Evolutionary conservation across 2,329 filamentous ascomycete species (phyloP).

Genomic region (Periconia macrospinosa): DNA sequence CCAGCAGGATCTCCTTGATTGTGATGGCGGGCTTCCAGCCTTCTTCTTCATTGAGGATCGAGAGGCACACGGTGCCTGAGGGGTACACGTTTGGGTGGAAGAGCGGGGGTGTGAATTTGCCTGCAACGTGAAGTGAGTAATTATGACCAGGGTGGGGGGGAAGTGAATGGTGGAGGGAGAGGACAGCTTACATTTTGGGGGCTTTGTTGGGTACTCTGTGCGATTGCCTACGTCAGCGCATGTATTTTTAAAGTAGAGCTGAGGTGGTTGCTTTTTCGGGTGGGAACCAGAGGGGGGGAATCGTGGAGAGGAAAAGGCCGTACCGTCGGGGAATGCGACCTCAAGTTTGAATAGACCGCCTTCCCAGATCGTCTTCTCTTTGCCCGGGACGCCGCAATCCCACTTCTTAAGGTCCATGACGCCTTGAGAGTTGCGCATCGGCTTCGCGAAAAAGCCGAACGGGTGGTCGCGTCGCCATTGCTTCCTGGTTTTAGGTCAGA

Average conservation of each 20-base stretch:
- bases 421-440: constrained; percentile 75
- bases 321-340: constrained; percentile 90
- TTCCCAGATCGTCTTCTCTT: constrained; percentile 96
- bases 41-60: constrained; percentile 97
- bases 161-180: neutral
- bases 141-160: neutral
- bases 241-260: too few relatives aligned
- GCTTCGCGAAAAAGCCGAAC: constrained; percentile 95
- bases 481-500: constrained; percentile 62
- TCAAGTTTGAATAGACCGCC: constrained; percentile 96
- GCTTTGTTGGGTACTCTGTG: constrained; percentile 95
- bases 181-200: constrained; percentile 82
- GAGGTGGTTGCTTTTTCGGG: too few relatives aligned
- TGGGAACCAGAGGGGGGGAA: neutral
- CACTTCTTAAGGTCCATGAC: constrained; percentile 90
- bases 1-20: constrained; percentile 94
- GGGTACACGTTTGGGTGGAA: constrained; percentile 99
- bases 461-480: constrained; percentile 97
- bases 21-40: constrained; percentile 99
- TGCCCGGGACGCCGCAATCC: constrained; percentile 96
- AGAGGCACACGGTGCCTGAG: constrained; percentile 94
- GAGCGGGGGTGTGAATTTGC: constrained; percentile 93
- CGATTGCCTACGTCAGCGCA: constrained; percentile 3
- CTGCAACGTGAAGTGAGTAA: constrained; percentile 49
- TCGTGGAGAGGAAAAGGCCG: constrained; percentile 33